Evolutionary conservation across 2,329 filamentous ascomycete genomes (phyloP).

Genomic region (Xylaria sp.): DNA sequence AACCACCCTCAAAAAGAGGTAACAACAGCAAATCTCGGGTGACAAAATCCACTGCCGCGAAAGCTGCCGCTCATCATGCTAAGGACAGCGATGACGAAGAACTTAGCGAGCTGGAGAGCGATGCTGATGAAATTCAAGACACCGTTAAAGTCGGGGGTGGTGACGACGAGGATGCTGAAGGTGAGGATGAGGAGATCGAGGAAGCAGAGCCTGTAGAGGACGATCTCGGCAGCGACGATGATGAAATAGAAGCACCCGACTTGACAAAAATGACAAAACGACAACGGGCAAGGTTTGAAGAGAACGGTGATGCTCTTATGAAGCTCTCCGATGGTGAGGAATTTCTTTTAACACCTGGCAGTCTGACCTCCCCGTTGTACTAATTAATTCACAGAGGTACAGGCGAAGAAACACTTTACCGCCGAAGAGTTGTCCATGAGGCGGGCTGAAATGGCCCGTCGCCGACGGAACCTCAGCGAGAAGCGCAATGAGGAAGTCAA

Average conservation of each 20-base stretch:
- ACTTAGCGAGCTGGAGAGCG: conserved; percentile 61
- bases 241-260: conserved; percentile 57
- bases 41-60: conserved; percentile 45
- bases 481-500: conserved; percentile 70
- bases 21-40: conserved; percentile 38
- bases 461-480: conserved; percentile 66
- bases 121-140: conserved; percentile 54
- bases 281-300: conserved; percentile 64
- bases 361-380: not conserved
- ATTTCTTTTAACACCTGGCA: not conserved
- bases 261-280: conserved; percentile 66
- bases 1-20: conserved; percentile 46
- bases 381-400: conserved; percentile 56
- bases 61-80: conserved; percentile 31
- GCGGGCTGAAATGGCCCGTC: conserved; percentile 65
- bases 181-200: conserved; percentile 54
- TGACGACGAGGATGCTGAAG: conserved; percentile 49
- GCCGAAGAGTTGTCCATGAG: conserved; percentile 68
- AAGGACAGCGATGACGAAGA: conserved; percentile 60
- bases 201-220: conserved; percentile 45
- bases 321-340: conserved; percentile 64
- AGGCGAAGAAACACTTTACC: conserved; percentile 67
- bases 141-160: conserved; percentile 50
- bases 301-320: conserved; percentile 56
- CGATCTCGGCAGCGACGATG: conserved; percentile 50